phyloP scores from a whole-genome alignment of 2,329 filamentous ascomycete species.

The Proliferodiscus dingleyae region DNA sequence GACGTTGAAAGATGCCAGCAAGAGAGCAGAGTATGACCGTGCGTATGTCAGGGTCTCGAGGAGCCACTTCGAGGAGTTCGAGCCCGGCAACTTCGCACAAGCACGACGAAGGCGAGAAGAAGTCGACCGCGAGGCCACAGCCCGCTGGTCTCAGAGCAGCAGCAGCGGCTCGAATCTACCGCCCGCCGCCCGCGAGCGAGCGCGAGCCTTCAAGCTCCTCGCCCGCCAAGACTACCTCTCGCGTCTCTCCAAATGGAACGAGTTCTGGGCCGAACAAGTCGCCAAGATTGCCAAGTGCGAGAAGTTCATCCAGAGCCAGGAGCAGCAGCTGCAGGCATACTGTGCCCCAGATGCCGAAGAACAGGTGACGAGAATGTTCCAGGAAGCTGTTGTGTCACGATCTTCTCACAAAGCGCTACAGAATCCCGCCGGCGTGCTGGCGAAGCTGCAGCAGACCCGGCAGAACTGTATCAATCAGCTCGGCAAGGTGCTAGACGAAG shows the following conservation, averaged over 20 bases:
- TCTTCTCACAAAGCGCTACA: constrained; percentile 4
- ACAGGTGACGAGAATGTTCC: constrained; percentile 9
- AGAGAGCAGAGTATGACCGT: constrained; percentile 19
- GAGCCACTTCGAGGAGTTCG: neutral
- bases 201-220: neutral
- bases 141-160: too few species aligned
- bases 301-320: constrained; percentile 9
- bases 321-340: constrained; percentile 9
- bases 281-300: constrained; percentile 2
- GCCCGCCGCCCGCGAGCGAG: neutral
- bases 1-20: constrained; percentile 13
- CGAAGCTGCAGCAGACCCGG: constrained; percentile 12
- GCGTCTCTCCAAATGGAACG: constrained; percentile 9
- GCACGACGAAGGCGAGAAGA: too few species aligned
- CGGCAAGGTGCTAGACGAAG: constrained; percentile 1
- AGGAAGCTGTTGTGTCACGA: constrained; percentile 13
- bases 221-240: neutral
- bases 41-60: constrained; percentile 6
- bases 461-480: constrained; percentile 7
- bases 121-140: too few species aligned
- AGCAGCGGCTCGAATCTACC: neutral
- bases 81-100: neutral
- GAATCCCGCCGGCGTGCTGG: constrained; percentile 5
- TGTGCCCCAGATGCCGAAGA: constrained; percentile 8
- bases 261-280: constrained; percentile 4